These are phyloP conservation scores for Inga laurina DNA, from an alignment of 306 rosid species.

Conservation along the genomic window DNA sequence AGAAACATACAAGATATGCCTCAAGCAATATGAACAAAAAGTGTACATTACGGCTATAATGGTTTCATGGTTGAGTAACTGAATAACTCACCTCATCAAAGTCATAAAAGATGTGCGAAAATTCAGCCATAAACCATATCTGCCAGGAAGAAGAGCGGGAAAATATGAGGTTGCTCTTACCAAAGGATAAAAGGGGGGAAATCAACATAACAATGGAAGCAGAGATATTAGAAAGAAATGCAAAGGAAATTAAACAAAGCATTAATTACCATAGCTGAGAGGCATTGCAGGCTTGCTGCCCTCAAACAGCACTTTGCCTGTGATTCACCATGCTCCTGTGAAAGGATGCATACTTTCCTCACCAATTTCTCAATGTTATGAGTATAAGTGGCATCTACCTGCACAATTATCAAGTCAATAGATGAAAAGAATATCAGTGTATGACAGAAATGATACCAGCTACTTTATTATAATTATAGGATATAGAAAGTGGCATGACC, in stretches of 20 bases:
- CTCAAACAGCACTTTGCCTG: conserved; percentile 61
- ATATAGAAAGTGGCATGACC: conserved; percentile 1
- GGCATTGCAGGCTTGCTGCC: conserved; percentile 96
- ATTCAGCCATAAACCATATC: conserved; percentile 92
- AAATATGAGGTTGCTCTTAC: conserved; percentile 20
- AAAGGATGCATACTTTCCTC: conserved; percentile 68
- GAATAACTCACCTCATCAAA: conserved; percentile 75
- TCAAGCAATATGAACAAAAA: background rate
- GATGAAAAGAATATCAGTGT: conserved; percentile 9
- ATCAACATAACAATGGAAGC: background rate
- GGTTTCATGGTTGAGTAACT: conserved; percentile 19
- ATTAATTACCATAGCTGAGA: conserved; percentile 84
- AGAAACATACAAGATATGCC: background rate
- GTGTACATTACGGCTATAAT: background rate
- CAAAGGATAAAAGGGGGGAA: background rate
- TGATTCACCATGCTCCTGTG: conserved; percentile 62
- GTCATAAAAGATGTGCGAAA: conserved; percentile 73
- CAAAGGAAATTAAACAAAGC: conserved; percentile 17
- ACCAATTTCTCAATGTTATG: conserved; percentile 83
- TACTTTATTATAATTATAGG: background rate
- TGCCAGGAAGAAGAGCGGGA: conserved; percentile 46
- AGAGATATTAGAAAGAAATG: conserved; percentile 14
- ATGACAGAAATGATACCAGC: conserved; percentile 7
- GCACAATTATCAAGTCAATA: conserved; percentile 38
- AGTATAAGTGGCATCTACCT: conserved; percentile 83